Conservation (phyloP, 164 flowering plant species). For the Vitis vinifera region DNA sequence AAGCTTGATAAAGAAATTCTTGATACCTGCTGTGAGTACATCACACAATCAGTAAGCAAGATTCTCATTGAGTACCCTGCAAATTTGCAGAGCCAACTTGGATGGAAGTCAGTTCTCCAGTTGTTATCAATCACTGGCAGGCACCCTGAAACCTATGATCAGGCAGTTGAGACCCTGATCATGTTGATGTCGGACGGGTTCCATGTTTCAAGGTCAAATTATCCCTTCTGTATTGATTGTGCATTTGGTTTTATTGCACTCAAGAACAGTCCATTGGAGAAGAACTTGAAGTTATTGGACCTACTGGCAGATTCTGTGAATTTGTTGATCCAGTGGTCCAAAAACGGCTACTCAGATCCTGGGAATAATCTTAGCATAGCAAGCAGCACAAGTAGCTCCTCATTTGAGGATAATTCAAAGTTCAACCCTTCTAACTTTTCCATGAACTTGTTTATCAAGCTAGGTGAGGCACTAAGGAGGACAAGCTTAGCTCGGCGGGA, state of each 20-base stretch:
- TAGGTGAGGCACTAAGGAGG: conserved; percentile 74
- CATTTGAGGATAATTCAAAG: conserved; percentile 48
- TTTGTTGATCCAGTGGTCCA: conserved; percentile 61
- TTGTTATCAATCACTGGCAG: conserved; percentile 66
- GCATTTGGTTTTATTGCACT: conserved; percentile 74
- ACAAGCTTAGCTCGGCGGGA: conserved; percentile 80
- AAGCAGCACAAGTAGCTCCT: conserved; percentile 47
- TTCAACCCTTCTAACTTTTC: conserved; percentile 23
- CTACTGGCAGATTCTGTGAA: conserved; percentile 62
- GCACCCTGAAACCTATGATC: conserved; percentile 68
- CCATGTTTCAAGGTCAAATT: conserved; percentile 50
- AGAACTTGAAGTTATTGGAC: conserved; percentile 67
- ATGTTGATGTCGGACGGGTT: conserved; percentile 52
- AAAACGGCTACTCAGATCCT: conserved; percentile 49
- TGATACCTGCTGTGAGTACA: conserved; percentile 62
- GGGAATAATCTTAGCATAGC: conserved; percentile 42
- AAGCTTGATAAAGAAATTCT: conserved; percentile 76
- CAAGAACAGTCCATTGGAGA: conserved; percentile 67
- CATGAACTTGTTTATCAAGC: conserved; percentile 53
- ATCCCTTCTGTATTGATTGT: conserved; percentile 68
- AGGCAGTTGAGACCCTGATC: conserved; percentile 67
- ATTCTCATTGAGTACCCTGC: conserved; percentile 58
- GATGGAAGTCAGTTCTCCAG: conserved; percentile 77
- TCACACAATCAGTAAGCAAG: conserved; percentile 49
- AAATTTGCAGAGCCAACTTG: conserved; percentile 60